Base-by-base conservation (phyloP, 257 asterid genomes). In the Jacaranda mimosifolia region DNA sequence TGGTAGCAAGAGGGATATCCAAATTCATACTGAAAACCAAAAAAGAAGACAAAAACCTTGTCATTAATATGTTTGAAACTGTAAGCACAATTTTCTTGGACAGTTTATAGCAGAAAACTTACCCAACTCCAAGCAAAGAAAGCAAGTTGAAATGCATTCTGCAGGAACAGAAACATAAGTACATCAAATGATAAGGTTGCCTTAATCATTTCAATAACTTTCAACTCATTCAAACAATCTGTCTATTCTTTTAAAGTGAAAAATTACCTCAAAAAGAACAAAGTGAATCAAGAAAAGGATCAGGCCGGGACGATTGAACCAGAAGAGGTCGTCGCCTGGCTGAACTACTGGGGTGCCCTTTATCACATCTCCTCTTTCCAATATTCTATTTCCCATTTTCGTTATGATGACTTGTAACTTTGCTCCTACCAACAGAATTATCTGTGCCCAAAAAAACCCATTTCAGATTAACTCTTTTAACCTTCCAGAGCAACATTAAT, bases 71-170 rank as follows among this genome's bases (percentile, higher is more conserved):
- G 55, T 45, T n/a, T 7, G 13, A 40, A 71, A 53, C 15, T 0
- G n/a, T 1, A 64, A 19, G 48, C 53, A 35, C 4, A 6, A 12
- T 21, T 12, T 39, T 11, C 7, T 60, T 39, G 0, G n/a, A 46
- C 2, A 14, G 17, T 36, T 70, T 72, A 36, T 2, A 15, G 45
- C 17, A 12, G 63, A 39, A 5, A 14, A 72, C 97, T 86, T 87
- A 94, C 97, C 87, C 89, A 91, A 81, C 93, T 86, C 98, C 98
- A 94, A 49, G 89, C 96, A 79, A 92, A 89, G 94, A 91, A 92
- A 64, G 98, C 98, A 63, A 96, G 76, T 57, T 96, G 97, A 85
- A 96, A 96, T 38, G 99, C 98, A 83, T 92, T 94, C 99, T 94
- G 93, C 81, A 84, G 9, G n/a, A 42, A 42, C 46, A 63, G 35